These are phyloP conservation scores for Boletus huronensis DNA, from an alignment of 768 basidiomycete species.

Conservation along the genomic window DNA sequence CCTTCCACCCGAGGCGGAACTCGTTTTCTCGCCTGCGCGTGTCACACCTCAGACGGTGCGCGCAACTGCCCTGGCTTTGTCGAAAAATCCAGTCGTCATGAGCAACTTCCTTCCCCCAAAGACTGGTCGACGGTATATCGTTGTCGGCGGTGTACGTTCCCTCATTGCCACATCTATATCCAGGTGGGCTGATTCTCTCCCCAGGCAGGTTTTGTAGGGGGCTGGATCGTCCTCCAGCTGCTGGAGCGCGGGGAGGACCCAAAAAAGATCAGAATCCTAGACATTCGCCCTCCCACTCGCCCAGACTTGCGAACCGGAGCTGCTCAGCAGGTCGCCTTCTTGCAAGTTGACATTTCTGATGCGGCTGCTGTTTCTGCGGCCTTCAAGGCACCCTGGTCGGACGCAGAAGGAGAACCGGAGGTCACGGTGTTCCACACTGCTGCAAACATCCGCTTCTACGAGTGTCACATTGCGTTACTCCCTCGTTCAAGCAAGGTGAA, in stretches of 20 bases:
- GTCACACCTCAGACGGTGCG: constrained; percentile 42
- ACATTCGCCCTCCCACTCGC: constrained; percentile 60
- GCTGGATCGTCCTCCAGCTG: constrained; percentile 72
- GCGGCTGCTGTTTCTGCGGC: constrained; percentile 51
- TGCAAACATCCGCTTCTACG: constrained; percentile 76
- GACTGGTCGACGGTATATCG: constrained; percentile 73
- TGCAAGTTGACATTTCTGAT: constrained; percentile 58
- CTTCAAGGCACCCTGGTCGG: constrained; percentile 63
- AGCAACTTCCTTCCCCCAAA: constrained; percentile 54
- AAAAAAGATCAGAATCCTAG: constrained; percentile 58
- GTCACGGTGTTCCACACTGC: constrained; percentile 76
- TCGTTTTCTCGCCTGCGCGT: constrained; percentile 50
- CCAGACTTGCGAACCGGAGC: constrained; percentile 51
- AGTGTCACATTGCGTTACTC: constrained; percentile 51
- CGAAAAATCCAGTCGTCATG: constrained; percentile 33
- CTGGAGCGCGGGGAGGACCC: constrained; percentile 71
- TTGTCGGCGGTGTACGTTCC: constrained; percentile 66
- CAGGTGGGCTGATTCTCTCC: not conserved
- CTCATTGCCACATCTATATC: not conserved
- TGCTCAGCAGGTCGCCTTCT: constrained; percentile 52
- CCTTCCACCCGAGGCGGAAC: constrained; percentile 44
- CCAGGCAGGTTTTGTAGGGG: constrained; percentile 72
- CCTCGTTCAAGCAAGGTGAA: constrained; percentile 59
- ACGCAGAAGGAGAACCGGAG: constrained; percentile 23
- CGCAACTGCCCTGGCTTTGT: constrained; percentile 38